A percentile compares a stretch with the other conserved stretches of the same genome.
Evolutionary conservation across 1,139 yeast genomes (phyloP).

Genomic region (Pichia sp.): DNA sequence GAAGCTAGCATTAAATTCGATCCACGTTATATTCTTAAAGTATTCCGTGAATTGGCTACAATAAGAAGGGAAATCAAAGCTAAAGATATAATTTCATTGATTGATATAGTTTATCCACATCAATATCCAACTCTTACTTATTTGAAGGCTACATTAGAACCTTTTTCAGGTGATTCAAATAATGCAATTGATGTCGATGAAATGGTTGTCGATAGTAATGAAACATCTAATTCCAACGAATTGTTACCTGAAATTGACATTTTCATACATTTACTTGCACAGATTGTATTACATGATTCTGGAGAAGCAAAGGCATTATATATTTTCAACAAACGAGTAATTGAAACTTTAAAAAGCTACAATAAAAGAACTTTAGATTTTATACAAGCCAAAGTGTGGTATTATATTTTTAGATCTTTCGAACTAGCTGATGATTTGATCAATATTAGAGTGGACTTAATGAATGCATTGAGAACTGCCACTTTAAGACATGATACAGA

Average conservation of each 20-base stretch:
- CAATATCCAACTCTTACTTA: conserved; percentile 36
- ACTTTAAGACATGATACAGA: conserved; percentile 89
- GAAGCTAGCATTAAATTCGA: conserved; percentile 76
- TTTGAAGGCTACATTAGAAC: conserved; percentile 32
- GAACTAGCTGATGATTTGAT: conserved; percentile 57
- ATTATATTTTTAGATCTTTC: conserved; percentile 72
- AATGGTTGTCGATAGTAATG: conserved; percentile 20
- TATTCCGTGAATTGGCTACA: conserved; percentile 73
- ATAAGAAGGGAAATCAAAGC: conserved; percentile 58
- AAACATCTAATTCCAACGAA: conserved; percentile 19
- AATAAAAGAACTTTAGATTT: conserved; percentile 83
- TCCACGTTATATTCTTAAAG: conserved; percentile 80
- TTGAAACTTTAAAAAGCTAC: conserved; percentile 50
- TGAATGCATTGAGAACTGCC: conserved; percentile 76
- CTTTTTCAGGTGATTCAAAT: conserved; percentile 17
- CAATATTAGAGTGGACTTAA: conserved; percentile 60
- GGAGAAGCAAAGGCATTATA: conserved; percentile 42
- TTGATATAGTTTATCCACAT: conserved; percentile 46
- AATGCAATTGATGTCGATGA: conserved; percentile 13
- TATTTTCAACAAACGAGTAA: conserved; percentile 43
- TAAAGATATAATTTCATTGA: conserved; percentile 44
- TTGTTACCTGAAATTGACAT: conserved; percentile 73
- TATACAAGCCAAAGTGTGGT: conserved; percentile 89
- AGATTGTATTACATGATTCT: conserved; percentile 64
- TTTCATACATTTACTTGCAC: conserved; percentile 70